Conservation (phyloP, 169 alveolate genomes). For the Gregarina niphandrodes region DNA sequence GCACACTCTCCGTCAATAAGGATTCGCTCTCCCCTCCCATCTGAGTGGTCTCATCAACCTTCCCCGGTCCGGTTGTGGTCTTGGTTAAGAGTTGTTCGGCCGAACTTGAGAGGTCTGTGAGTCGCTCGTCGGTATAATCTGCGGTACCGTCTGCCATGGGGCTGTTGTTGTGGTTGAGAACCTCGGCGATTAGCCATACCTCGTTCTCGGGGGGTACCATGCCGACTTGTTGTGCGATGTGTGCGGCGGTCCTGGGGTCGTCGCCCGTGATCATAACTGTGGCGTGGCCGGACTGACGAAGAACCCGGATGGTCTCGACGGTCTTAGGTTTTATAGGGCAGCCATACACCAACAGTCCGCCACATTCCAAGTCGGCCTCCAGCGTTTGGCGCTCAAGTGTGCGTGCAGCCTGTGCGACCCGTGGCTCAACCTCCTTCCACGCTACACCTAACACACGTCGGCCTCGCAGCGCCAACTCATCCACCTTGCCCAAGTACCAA, state of each 20-base stretch:
- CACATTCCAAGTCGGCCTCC: slow-evolving; percentile 63
- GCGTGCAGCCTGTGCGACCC: slow-evolving; percentile 19
- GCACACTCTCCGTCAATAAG: too few relatives aligned
- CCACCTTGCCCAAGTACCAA: slow-evolving; percentile 46
- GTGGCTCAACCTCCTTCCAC: slow-evolving; percentile 5
- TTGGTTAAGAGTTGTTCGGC: too few relatives aligned
- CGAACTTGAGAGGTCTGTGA: too few relatives aligned
- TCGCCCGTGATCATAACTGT: slow-evolving; percentile 91
- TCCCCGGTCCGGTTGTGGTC: too few relatives aligned
- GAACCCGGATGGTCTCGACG: slow-evolving; percentile 43
- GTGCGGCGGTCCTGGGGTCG: slow-evolving; percentile 81
- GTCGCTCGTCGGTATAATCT: too few relatives aligned
- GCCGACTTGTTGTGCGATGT: slow-evolving; percentile 62
- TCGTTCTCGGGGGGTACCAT: slow-evolving; percentile 8
- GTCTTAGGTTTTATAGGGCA: slow-evolving; percentile 74
- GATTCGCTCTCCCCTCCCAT: too few relatives aligned
- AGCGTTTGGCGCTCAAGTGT: slow-evolving; percentile 42
- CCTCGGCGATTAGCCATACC: too few relatives aligned
- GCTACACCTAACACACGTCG: slow-evolving; percentile 47
- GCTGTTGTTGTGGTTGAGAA: too few relatives aligned
- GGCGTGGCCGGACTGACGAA: slow-evolving; percentile 48
- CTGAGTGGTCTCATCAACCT: too few relatives aligned
- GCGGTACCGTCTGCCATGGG: too few relatives aligned
- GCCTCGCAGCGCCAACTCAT: slow-evolving; percentile 56
- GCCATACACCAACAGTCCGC: slow-evolving; percentile 74